Percentiles rank a stretch among this genome's conserved stretches.
phyloP scores from a whole-genome alignment of 345 rosid genomes.

The Eucalyptus victrix region DNA sequence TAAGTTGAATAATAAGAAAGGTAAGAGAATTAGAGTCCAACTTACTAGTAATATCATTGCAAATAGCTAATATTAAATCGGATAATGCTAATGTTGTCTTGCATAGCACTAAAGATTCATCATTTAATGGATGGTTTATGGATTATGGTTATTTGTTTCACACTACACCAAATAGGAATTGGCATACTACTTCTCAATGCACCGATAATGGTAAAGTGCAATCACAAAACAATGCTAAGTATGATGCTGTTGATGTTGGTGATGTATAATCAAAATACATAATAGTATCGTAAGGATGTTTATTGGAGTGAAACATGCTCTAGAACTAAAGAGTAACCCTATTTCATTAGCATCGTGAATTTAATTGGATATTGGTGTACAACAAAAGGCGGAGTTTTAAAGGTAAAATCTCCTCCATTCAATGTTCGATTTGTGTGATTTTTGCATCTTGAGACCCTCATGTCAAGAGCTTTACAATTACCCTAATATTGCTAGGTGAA shows the following conservation, averaged over 20 bases:
- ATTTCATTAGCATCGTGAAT: too few species aligned
- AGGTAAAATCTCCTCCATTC: background rate
- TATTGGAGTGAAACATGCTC: background rate
- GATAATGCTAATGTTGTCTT: background rate
- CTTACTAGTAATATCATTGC: background rate
- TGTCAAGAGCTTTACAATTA: background rate
- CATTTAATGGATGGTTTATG: background rate
- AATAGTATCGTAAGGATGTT: background rate
- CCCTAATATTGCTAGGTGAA: background rate
- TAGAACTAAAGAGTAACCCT: rapidly evolving
- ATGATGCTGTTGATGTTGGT: background rate
- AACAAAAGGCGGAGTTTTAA: background rate
- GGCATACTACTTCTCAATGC: background rate
- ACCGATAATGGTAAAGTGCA: background rate
- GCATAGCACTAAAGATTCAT: background rate
- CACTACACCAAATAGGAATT: background rate
- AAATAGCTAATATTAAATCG: background rate
- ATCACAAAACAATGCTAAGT: background rate
- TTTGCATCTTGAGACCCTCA: background rate
- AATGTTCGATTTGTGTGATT: background rate
- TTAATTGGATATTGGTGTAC: background rate
- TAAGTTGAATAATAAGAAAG: too few species aligned
- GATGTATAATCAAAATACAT: background rate
- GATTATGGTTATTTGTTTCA: background rate
- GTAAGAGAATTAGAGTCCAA: background rate